Base-by-base conservation (phyloP, 345 rosid genomes). In the Populus euphratica region DNA sequence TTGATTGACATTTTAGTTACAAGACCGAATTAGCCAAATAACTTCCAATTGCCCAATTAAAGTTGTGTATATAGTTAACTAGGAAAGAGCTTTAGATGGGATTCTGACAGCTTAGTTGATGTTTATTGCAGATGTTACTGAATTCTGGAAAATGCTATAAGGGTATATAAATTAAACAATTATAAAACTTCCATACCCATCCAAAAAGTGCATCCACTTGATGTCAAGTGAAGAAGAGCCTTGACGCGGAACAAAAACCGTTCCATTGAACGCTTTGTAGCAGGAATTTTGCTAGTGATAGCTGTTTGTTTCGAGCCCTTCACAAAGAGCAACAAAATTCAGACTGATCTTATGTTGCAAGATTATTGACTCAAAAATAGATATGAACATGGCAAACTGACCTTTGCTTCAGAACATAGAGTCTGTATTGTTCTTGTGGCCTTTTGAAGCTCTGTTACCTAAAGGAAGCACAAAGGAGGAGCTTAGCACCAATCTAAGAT, bases 341-440 rank as follows among this genome's bases (percentile, higher is more conserved):
- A 47, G 59, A 65, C 56, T 75, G 36, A 12, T 44, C 70, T 63
- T 27, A 59, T 7, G 27, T 67, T 69, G 64, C 27, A 31, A 31
- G 21, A 68, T 33, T 56, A 47, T 27, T 25, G 61, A 63, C 72
- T 73, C 25, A 49, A 65, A 31, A 77, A 66, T 25, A 79, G 39
- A 14, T 43, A 38, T 38, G 52, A 73, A 47, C 49, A 21, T 18
- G 59, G 35, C n/a, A 70, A 16, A 75, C 86, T 82, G 76, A 93
- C 97, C 94, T 93, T 93, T 76, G 97, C 98, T 85, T 94, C 98
- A 71, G 94, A 92, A 81, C 97, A 94, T 17, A 92, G 70, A 69
- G 96, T 90, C 87, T 94, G 98, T 80, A 92, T 86, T 38, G 93
- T 92, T 85, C 95, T 87, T 75, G 95, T 94, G 67, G 95, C 98